phyloP scores from a whole-genome alignment of 129 eudicot genomes.

The Escallonia rubra region DNA sequence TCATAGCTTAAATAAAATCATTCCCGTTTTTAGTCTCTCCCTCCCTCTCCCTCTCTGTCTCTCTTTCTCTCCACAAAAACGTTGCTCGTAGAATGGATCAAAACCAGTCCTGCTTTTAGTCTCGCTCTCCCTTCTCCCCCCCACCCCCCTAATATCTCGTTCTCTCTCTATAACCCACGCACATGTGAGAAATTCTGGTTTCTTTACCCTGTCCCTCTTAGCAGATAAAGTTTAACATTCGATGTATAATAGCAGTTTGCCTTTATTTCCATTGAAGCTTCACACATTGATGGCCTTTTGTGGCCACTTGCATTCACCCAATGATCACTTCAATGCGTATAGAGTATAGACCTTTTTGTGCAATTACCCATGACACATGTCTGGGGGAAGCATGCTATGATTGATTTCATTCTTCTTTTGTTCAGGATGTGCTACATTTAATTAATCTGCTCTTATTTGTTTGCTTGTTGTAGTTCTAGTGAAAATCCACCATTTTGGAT shows the following conservation, averaged over 20 bases:
- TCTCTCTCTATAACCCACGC: too few relatives aligned
- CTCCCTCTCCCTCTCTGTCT: neutral
- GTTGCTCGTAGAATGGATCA: too few relatives aligned
- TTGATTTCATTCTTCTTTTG: neutral
- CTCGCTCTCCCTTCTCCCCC: too few relatives aligned
- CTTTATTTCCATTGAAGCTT: too few relatives aligned
- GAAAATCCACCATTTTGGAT: slow-evolving; percentile 99
- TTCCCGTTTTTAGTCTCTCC: neutral
- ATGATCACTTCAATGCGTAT: too few relatives aligned
- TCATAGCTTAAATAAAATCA: too few relatives aligned
- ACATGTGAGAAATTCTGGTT: too few relatives aligned
- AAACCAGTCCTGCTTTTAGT: too few relatives aligned
- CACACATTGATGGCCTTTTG: too few relatives aligned
- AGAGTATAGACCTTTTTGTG: too few relatives aligned
- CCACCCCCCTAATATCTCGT: too few relatives aligned
- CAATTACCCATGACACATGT: neutral
- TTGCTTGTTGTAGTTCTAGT: slow-evolving; percentile 60
- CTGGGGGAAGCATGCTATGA: neutral
- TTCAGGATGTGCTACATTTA: neutral
- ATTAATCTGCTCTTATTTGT: neutral
- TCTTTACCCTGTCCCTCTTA: neutral
- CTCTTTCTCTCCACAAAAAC: neutral
- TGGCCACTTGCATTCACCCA: too few relatives aligned
- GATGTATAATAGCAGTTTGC: neutral
- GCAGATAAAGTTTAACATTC: neutral